Evolutionary conservation across 768 basidiomycete species (phyloP), one percentile per base, ranked within the genome.

Genomic region (Paxillus ammoniavirescens): DNA sequence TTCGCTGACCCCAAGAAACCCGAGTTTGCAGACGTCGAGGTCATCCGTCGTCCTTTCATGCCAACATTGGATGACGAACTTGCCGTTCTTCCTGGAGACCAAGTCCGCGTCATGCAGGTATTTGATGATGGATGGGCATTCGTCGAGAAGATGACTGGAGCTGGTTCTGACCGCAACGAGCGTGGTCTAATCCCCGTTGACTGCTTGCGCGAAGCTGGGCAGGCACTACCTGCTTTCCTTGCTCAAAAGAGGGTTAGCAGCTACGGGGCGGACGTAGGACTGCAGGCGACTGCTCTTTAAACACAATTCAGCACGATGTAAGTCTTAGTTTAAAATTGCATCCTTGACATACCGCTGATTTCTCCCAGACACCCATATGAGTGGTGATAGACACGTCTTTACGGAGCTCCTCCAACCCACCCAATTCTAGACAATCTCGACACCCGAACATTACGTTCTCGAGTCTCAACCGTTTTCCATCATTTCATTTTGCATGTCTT

Each of bases 101-200:
- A 61, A 5, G 80, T 89, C 10, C 78, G 69, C 61, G 67, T 89
- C 30, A 5, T 84, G 10, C 69, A 73, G 46, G 60, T 79, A 21
- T 90, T 82, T 62, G 82, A 86, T 53, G 88, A 89, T 59, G 88
- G 87, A 1, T 90, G 88, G 88, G 81, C 80, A 6, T 67, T 80
- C 56, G 80, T 86, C 36, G 79, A 86, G 71, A 80, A 75, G 54
- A 49, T 77, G 9, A 55, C 54, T 2, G 14, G 42, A 7, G 37
- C 45, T 2, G 40, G 17, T 7, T 18, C 18, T 14, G 48, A 26
- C 10, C 28, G 31, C 54, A 54, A 40, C 28, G 64, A 61, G 4
- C 67, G 67, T 37, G 87, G 87, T 0, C 63, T 89, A 49, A 85
- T 89, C 43, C 87, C 87, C 5, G 71, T 88, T n/a, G 83, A 87